These are phyloP conservation scores for Trichoderma arundinaceum DNA, from an alignment of 2,329 filamentous ascomycete genomes.

Conservation along the genomic window DNA sequence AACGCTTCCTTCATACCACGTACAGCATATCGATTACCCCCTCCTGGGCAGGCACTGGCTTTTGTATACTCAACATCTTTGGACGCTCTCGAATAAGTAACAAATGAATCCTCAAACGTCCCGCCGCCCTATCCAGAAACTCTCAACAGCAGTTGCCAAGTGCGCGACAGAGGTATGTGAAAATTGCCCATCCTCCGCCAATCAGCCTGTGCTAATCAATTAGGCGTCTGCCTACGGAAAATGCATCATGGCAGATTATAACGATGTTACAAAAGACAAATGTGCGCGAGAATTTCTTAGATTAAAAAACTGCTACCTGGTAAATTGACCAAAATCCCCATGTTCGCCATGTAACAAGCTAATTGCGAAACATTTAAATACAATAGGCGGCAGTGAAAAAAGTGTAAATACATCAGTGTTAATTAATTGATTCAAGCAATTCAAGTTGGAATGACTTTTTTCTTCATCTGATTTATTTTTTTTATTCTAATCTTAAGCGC, in stretches of 20 bases:
- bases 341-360: neutral
- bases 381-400: conserved; percentile 22
- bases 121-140: conserved; percentile 59
- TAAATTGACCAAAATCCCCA: neutral
- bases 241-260: conserved; percentile 90
- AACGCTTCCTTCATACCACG: neutral
- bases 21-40: neutral
- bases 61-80: neutral
- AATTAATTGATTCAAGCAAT: conserved; percentile 32
- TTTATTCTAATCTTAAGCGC: neutral
- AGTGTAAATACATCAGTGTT: neutral
- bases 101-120: conserved; percentile 22
- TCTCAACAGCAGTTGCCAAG: conserved; percentile 60
- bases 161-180: conserved; percentile 60
- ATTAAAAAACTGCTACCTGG: conserved; percentile 78
- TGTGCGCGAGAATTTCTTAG: conserved; percentile 83
- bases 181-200: neutral
- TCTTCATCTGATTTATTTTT: neutral
- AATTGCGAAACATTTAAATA: neutral
- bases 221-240: conserved; percentile 87
- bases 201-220: neutral
- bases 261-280: conserved; percentile 87
- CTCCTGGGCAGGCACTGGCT: too few relatives aligned
- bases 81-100: neutral
- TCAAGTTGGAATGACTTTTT: neutral